phyloP scores from a whole-genome alignment of 768 basidiomycete species.

The Boletus sp. region DNA sequence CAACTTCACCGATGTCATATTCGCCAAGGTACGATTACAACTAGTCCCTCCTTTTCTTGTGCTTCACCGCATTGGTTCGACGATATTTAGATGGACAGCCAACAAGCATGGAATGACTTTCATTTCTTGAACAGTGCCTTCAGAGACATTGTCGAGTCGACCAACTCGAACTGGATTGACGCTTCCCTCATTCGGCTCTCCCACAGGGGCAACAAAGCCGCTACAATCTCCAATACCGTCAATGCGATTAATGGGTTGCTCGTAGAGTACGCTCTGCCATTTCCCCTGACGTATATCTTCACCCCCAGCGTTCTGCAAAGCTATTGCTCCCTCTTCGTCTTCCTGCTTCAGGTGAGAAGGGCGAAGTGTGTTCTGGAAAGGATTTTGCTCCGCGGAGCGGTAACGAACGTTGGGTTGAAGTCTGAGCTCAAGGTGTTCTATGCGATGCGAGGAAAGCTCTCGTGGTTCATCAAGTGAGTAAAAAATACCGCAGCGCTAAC shows the following conservation, averaged over 20 bases:
- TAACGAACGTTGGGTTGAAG: conserved; percentile 31
- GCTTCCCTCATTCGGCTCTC: conserved; percentile 69
- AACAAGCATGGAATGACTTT: conserved; percentile 73
- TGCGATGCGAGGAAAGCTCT: conserved; percentile 69
- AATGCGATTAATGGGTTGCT: conserved; percentile 61
- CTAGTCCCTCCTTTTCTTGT: background rate
- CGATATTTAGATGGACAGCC: conserved; percentile 61
- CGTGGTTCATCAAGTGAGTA: conserved; percentile 85
- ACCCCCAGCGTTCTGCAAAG: conserved; percentile 49
- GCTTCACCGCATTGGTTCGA: background rate
- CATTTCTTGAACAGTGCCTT: conserved; percentile 83
- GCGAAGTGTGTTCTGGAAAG: conserved; percentile 70
- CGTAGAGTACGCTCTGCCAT: conserved; percentile 79
- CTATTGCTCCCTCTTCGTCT: conserved; percentile 67
- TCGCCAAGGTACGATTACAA: conserved; percentile 54
- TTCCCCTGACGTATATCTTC: conserved; percentile 78
- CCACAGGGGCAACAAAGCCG: conserved; percentile 50
- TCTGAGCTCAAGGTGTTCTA: conserved; percentile 68
- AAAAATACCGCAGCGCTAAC: background rate
- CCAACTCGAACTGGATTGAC: conserved; percentile 55
- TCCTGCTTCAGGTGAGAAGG: conserved; percentile 69
- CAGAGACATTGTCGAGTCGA: conserved; percentile 57
- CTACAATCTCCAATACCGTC: conserved; percentile 50
- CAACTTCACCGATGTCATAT: conserved; percentile 69
- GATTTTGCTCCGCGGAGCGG: conserved; percentile 59